These are phyloP conservation scores for Cyclostephanos tholiformis DNA, from an alignment of 108 stramenopile genomes.

Conservation along the genomic window DNA sequence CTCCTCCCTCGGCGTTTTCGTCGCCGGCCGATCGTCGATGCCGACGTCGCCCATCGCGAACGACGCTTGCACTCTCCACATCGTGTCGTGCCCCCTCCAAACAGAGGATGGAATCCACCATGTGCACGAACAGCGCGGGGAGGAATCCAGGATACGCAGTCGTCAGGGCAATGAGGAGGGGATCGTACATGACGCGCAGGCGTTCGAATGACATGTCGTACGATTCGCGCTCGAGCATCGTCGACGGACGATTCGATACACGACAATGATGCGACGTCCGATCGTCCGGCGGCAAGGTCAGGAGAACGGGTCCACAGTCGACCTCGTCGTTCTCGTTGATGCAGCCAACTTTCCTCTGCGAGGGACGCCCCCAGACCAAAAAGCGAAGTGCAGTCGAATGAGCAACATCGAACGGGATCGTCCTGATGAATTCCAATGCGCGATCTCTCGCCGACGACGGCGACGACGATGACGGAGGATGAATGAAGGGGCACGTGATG, in stretches of 20 bases:
- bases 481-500: not conserved
- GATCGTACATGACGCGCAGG: conserved; percentile 56
- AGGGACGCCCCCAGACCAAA: conserved; percentile 62
- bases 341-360: conserved; percentile 11
- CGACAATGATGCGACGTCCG: conserved; percentile 1
- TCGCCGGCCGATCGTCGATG: not conserved
- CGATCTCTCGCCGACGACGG: conserved; percentile 33
- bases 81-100: conserved; percentile 34
- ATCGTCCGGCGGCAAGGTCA: not conserved
- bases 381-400: conserved; percentile 50
- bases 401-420: conserved; percentile 56
- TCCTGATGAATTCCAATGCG: conserved; percentile 55
- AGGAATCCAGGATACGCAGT: conserved; percentile 73
- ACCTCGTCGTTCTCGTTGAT: not conserved
- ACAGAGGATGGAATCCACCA: conserved; percentile 68
- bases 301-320: conserved; percentile 28
- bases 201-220: conserved; percentile 40
- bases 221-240: conserved; percentile 6
- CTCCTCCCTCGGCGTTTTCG: not conserved
- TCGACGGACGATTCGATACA: conserved; percentile 10
- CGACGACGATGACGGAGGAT: not conserved
- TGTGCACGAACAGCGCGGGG: conserved; percentile 55
- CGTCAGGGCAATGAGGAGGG: conserved; percentile 52
- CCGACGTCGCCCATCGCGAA: not conserved
- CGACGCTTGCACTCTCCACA: not conserved